phyloP scores from a whole-genome alignment of 257 asterid species.

The Coffea canephora region DNA sequence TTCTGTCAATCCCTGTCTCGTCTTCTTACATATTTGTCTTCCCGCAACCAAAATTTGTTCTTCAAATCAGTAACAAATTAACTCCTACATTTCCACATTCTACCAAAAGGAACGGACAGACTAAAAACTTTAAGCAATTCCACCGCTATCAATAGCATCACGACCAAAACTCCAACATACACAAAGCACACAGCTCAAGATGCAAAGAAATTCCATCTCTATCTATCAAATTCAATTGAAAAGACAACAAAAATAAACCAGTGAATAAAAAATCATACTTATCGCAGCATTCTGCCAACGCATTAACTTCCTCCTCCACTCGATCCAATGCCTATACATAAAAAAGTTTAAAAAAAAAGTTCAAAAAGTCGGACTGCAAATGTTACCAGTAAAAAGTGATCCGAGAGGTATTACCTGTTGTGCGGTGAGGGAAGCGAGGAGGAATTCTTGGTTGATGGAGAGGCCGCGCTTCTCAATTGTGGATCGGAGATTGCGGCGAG shows the following conservation, averaged over 20 bases:
- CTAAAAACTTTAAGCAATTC: neutral
- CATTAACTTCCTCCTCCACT: slow-evolving; percentile 90
- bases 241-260: neutral
- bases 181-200: neutral
- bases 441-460: slow-evolving; percentile 83
- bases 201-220: too few relatives aligned
- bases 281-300: slow-evolving; percentile 87
- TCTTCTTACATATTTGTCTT: neutral
- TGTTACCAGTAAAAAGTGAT: too few relatives aligned
- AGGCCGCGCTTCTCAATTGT: slow-evolving; percentile 90
- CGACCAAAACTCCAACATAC: neutral
- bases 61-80: neutral
- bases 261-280: slow-evolving; percentile 36
- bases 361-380: neutral
- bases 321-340: slow-evolving; percentile 71
- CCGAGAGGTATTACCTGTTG: slow-evolving; percentile 51
- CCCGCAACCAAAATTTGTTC: neutral
- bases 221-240: neutral
- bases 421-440: slow-evolving; percentile 73
- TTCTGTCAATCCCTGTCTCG: too few relatives aligned
- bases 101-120: neutral
- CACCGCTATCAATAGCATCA: neutral
- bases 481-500: slow-evolving; percentile 94
- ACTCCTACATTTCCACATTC: neutral
- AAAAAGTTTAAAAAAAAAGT: neutral